Conservation (phyloP, 495 filamentous ascomycete genomes). For the Daldinia vernicosa region DNA sequence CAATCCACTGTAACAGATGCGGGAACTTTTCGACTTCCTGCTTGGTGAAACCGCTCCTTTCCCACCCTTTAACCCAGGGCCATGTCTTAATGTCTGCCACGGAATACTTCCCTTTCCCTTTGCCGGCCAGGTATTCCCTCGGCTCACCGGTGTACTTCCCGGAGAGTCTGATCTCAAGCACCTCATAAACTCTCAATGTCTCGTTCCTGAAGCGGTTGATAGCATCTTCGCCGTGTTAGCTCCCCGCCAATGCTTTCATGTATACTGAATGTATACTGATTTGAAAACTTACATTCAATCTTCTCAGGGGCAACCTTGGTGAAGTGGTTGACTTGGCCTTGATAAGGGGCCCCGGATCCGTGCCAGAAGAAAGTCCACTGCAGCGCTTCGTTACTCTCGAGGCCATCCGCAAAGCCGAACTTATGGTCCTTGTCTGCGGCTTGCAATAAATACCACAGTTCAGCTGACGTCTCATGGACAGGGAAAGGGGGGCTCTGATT, state of each 20-base stretch:
- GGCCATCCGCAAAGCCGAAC: slow-evolving; percentile 56
- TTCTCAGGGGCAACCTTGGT: slow-evolving; percentile 54
- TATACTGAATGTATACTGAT: no score
- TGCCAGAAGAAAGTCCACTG: slow-evolving; percentile 64
- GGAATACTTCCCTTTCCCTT: slow-evolving; percentile 63
- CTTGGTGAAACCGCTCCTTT: slow-evolving; percentile 52
- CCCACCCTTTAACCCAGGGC: slow-evolving; percentile 63
- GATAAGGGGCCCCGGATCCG: slow-evolving; percentile 56
- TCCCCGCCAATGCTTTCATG: not conserved
- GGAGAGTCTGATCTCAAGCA: slow-evolving; percentile 62
- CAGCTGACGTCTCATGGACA: slow-evolving; percentile 62
- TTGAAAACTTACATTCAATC: slow-evolving; percentile 51
- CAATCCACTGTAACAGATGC: slow-evolving; percentile 64
- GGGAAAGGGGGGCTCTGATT: slow-evolving; percentile 59
- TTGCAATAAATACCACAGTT: slow-evolving; percentile 62
- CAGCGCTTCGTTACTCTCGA: slow-evolving; percentile 52
- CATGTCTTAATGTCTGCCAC: slow-evolving; percentile 65
- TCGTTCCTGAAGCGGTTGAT: slow-evolving; percentile 65
- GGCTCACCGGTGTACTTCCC: slow-evolving; percentile 57
- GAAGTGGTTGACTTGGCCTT: slow-evolving; percentile 54
- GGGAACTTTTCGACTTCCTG: slow-evolving; percentile 62
- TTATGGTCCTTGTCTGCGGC: slow-evolving; percentile 57
- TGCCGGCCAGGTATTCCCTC: slow-evolving; percentile 62
- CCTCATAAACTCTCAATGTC: slow-evolving; percentile 61
- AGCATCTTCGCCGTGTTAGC: slow-evolving; percentile 50